Conservation (phyloP, 2,329 filamentous ascomycete species). For the Hymenoscyphus repandus region DNA sequence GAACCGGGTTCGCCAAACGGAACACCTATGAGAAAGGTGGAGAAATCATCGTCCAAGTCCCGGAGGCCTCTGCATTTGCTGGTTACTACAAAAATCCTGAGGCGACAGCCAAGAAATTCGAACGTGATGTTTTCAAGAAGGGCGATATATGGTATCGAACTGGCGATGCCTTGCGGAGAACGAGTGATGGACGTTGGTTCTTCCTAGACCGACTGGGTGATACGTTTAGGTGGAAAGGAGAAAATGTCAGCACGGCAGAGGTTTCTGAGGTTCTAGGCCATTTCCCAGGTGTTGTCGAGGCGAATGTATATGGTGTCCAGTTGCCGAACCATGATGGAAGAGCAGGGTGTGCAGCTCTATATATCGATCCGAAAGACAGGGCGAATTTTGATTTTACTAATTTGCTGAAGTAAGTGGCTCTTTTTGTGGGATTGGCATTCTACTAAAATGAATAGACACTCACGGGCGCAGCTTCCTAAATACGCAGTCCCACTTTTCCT, state of each 20-base stretch:
- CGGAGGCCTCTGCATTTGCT: slow-evolving; percentile 51
- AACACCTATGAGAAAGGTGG: slow-evolving; percentile 62
- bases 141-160: slow-evolving; percentile 62
- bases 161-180: slow-evolving; percentile 60
- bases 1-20: slow-evolving; percentile 62
- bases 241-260: slow-evolving; percentile 63
- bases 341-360: slow-evolving; percentile 61
- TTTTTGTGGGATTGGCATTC: no score
- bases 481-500: slow-evolving; percentile 76
- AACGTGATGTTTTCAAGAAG: slow-evolving; percentile 58
- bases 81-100: slow-evolving; percentile 66
- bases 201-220: slow-evolving; percentile 68
- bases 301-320: slow-evolving; percentile 65
- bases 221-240: slow-evolving; percentile 70
- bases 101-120: slow-evolving; percentile 62
- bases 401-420: slow-evolving; percentile 42
- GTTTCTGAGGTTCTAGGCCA: slow-evolving; percentile 58
- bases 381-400: slow-evolving; percentile 53
- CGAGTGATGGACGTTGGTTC: slow-evolving; percentile 60
- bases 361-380: slow-evolving; percentile 45
- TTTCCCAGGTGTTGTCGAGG: slow-evolving; percentile 55
- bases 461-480: slow-evolving; percentile 55
- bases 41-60: slow-evolving; percentile 66
- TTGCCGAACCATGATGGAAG: slow-evolving; percentile 63
- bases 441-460: slow-evolving; percentile 36